Conservation (phyloP, 371 early-diverging fungal species). For the Mitosporidium daphniae region DNA sequence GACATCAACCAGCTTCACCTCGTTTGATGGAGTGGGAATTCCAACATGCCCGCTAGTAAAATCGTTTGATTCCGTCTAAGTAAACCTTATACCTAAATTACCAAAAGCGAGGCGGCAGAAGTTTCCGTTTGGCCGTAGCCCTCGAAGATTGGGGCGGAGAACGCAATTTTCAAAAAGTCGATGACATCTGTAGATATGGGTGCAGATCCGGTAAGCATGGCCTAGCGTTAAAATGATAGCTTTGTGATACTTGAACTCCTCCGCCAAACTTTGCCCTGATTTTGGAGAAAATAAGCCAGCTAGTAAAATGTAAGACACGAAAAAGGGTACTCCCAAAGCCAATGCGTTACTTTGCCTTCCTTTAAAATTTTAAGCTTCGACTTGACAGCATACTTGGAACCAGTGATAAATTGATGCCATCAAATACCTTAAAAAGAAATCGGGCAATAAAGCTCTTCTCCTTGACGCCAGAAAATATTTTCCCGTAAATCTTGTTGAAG, state of each 20-base stretch:
- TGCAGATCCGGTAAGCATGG: slow-evolving; percentile 68
- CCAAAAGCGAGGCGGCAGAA: slow-evolving; percentile 7
- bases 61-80: slow-evolving; percentile 6
- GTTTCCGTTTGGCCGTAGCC: slow-evolving; percentile 13
- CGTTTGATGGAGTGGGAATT: slow-evolving; percentile 26
- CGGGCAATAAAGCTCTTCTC: too few species aligned
- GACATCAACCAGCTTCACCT: slow-evolving; percentile 49
- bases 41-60: slow-evolving; percentile 35
- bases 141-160: slow-evolving; percentile 40
- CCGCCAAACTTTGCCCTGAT: slow-evolving; percentile 66
- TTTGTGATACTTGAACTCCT: slow-evolving; percentile 35
- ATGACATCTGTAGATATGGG: slow-evolving; percentile 46
- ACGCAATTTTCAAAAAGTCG: slow-evolving; percentile 32
- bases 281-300: slow-evolving; percentile 38
- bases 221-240: too few species aligned
- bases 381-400: too few species aligned
- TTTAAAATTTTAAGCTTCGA: too few species aligned
- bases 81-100: slow-evolving; percentile 10
- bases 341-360: not conserved
- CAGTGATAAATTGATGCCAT: too few species aligned
- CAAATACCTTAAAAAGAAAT: too few species aligned
- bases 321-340: slow-evolving; percentile 1
- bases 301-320: slow-evolving; percentile 3
- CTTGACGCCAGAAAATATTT: slow-evolving; percentile 12
- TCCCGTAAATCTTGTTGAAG: slow-evolving; percentile 44